Evolutionary conservation across 768 basidiomycete species (phyloP).

Genomic region (Galerina marginata): DNA sequence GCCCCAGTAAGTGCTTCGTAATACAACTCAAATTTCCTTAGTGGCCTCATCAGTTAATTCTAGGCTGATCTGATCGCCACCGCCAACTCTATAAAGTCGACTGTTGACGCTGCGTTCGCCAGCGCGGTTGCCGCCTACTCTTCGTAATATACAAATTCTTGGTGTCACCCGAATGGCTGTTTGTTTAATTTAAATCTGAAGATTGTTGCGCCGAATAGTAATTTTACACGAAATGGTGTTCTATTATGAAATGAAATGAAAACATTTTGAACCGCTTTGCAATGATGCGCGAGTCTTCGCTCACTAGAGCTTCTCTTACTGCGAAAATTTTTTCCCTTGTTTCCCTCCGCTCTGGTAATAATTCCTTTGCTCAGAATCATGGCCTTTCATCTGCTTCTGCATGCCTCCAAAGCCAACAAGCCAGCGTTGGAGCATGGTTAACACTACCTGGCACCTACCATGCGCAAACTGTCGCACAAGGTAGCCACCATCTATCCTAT

Average conservation of each 20-base stretch:
- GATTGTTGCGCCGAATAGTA: not conserved
- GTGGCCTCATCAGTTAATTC: too few species aligned
- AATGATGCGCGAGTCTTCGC: too few species aligned
- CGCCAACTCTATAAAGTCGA: constrained; percentile 10
- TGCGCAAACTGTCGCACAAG: constrained; percentile 62
- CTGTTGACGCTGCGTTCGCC: constrained; percentile 29
- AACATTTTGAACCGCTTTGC: too few species aligned
- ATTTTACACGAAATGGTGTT: too few species aligned
- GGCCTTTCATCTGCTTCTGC: constrained; percentile 59
- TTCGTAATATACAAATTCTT: not conserved
- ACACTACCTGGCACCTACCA: constrained; percentile 62
- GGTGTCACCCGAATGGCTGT: too few species aligned
- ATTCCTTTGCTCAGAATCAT: constrained; percentile 32
- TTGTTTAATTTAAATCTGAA: too few species aligned
- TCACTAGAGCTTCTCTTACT: too few species aligned
- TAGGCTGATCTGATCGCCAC: too few species aligned
- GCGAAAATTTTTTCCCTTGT: not conserved
- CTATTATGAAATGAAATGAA: too few species aligned
- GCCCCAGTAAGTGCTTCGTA: too few species aligned
- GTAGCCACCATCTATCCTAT: constrained; percentile 54
- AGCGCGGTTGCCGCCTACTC: constrained; percentile 32
- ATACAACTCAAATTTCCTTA: too few species aligned
- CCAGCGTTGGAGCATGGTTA: constrained; percentile 75
- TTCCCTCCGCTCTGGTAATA: not conserved
- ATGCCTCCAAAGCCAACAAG: constrained; percentile 56